These are phyloP conservation scores for Hypoxylon sp. DNA, from an alignment of 2,329 filamentous ascomycete species.

Conservation along the genomic window DNA sequence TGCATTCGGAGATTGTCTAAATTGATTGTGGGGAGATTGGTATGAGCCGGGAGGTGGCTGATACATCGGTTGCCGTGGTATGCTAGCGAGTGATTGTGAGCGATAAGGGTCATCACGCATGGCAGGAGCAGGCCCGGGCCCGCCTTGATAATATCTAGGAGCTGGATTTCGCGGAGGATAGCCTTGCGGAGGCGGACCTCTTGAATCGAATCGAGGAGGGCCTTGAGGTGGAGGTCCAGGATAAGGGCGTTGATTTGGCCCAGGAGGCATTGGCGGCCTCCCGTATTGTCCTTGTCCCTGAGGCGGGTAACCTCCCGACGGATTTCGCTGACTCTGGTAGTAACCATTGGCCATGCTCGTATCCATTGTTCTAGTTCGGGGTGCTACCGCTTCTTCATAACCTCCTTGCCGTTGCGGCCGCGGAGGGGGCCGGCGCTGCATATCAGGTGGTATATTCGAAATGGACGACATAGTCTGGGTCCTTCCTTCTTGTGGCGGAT, in stretches of 20 bases:
- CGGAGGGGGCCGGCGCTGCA: slow-evolving; percentile 76
- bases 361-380: slow-evolving; percentile 62
- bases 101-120: slow-evolving; percentile 88
- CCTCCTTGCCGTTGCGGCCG: slow-evolving; percentile 55
- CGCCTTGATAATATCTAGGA: slow-evolving; percentile 74
- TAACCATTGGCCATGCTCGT: slow-evolving; percentile 66
- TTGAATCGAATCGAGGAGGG: slow-evolving; percentile 74
- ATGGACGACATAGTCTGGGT: slow-evolving; percentile 82
- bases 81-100: slow-evolving; percentile 91
- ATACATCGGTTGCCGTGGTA: slow-evolving; percentile 80
- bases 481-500: slow-evolving; percentile 73
- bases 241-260: slow-evolving; percentile 75
- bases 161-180: slow-evolving; percentile 62
- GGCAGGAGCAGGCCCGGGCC: slow-evolving; percentile 73
- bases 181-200: slow-evolving; percentile 63
- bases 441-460: slow-evolving; percentile 58
- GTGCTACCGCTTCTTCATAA: slow-evolving; percentile 57
- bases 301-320: slow-evolving; percentile 64
- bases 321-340: slow-evolving; percentile 67
- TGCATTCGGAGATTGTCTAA: slow-evolving; percentile 83
- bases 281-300: slow-evolving; percentile 56
- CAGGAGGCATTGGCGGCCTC: slow-evolving; percentile 63
- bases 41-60: slow-evolving; percentile 73
- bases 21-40: slow-evolving; percentile 78
- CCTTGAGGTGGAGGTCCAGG: slow-evolving; percentile 67